Evolutionary conservation across 2,329 filamentous ascomycete species (phyloP), one percentile per base, ranked within the genome.

Genomic region (Scorias spongiosa): DNA sequence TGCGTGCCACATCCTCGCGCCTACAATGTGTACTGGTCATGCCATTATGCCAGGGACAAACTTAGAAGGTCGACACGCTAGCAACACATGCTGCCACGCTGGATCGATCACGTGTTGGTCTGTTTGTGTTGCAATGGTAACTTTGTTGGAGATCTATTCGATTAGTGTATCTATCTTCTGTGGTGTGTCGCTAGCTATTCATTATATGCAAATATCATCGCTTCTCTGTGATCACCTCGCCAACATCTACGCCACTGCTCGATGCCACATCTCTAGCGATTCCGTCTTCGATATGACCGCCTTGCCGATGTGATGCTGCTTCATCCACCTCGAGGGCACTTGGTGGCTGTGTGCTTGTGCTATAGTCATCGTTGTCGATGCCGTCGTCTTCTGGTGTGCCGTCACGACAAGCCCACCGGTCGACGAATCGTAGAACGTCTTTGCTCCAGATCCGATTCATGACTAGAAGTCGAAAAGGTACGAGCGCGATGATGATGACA

Each of bases 401-500:
- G 12, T 63, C 60, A 38, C 57, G 48, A 49, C 63, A 65, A 40
- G 63, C 60, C 63, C 63, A 65, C 17, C 54, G 63, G 52, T 73
- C 69, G 29, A 72, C 69, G 52, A 67, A 68, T 32, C 66, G 53
- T 41, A 81, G 63, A 7, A 74, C 75, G 49, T 79, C 74, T 39
- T 67, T 65, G 14, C 65, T 67, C 76, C 76, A 81, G 44, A 78
- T 62, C 41, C 60, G 66, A 46, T 74, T 76, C 75, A 81, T 80
- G 10, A 78, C 43, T 12, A 71, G 62, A 8, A 81, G 56, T 10
- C 78, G 64, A n/a, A 78, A 64, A 0, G 78, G 78, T 1, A 81
- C 76, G n/a, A 80, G 58, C 5, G 71, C 67, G 43, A 80, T 74
- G 46, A 81, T 78, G 20, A 80, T 67, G 7, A 81, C 61, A 1